Evolutionary conservation across 306 rosid genomes (phyloP).

Genomic region (Acacia confusa): DNA sequence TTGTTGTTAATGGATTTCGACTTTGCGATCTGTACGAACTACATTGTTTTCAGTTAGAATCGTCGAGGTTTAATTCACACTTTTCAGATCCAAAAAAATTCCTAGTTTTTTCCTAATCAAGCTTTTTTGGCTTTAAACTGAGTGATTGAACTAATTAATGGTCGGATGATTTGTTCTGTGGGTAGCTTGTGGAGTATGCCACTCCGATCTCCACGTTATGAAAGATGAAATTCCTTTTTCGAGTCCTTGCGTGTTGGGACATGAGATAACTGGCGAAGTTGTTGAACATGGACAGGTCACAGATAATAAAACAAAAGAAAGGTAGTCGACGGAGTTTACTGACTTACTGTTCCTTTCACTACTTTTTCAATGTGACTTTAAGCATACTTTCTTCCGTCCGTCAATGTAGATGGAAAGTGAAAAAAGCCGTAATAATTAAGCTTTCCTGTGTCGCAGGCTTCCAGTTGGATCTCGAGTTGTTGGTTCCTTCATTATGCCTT

Average conservation of each 20-base stretch:
- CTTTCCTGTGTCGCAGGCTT: conserved; percentile 50
- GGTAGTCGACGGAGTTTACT: conserved; percentile 42
- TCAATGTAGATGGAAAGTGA: conserved; percentile 11
- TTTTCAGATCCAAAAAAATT: not conserved
- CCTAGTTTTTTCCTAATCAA: not conserved
- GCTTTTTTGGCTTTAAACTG: not conserved
- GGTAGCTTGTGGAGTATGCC: conserved; percentile 97
- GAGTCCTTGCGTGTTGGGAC: conserved; percentile 87
- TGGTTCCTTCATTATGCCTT: conserved; percentile 97
- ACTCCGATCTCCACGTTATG: conserved; percentile 92
- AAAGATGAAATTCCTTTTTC: conserved; percentile 89
- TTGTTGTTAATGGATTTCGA: not conserved
- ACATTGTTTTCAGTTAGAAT: not conserved
- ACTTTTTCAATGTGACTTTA: conserved; percentile 8
- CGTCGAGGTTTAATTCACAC: not conserved
- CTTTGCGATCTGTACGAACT: not conserved
- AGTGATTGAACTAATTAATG: not conserved
- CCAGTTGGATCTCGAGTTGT: conserved; percentile 81
- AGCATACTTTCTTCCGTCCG: not conserved
- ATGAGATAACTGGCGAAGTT: conserved; percentile 92
- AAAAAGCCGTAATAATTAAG: not conserved
- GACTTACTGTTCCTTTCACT: not conserved
- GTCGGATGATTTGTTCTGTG: not conserved
- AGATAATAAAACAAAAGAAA: conserved; percentile 48
- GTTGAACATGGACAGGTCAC: conserved; percentile 70